Base-by-base conservation (phyloP, 78 protist genomes). In the Speleostelium caveatum region DNA sequence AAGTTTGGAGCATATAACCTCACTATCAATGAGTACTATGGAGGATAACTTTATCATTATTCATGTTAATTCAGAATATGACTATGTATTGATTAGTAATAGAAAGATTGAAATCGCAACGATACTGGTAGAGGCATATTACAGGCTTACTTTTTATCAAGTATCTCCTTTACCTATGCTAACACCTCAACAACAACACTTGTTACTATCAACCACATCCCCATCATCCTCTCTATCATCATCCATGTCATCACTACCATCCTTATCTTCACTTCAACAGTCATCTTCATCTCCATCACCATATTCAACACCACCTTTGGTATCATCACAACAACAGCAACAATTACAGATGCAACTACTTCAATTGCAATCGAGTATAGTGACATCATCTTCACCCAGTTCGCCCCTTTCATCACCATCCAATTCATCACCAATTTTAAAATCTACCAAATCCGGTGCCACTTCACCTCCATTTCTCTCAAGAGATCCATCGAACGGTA, bases 21-120 rank as follows among this genome's bases (percentile, higher is more conserved):
- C 92, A 17, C 10, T 95, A 4, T 69, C 75, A 6, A 85, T 93
- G 85, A 67, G 88, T 69, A 71, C 77, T 5, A 55, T 89, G 16
- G 92, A 95, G 28, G 97, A 96, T 73, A 94, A 94, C 85, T 89
- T 89, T 59, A 93, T 96, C 49, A 41, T 86, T 3, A 45, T 96
- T 30, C 95, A 93, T 68, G 95, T 96, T 8, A 75, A 93, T 6
- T 56, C 71, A 16, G 96, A 93, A 73, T 96, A 96, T 75, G 97
- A 96, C 58, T 96, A 96, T 58, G 92, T 96, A 10, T 30, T 96
- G 32, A 87, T 92, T 55, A 90, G 96, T 67, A 63, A 86, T 42
- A 90, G 94, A 53, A 95, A 95, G 86, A 94, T 87, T 28, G 97
- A 95, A 41, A 92, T 95, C 32, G 89, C 95, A 39, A 86, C 93